Evolutionary conservation across 345 rosid species (phyloP).

Genomic region (Bruguiera gymnorhiza): DNA sequence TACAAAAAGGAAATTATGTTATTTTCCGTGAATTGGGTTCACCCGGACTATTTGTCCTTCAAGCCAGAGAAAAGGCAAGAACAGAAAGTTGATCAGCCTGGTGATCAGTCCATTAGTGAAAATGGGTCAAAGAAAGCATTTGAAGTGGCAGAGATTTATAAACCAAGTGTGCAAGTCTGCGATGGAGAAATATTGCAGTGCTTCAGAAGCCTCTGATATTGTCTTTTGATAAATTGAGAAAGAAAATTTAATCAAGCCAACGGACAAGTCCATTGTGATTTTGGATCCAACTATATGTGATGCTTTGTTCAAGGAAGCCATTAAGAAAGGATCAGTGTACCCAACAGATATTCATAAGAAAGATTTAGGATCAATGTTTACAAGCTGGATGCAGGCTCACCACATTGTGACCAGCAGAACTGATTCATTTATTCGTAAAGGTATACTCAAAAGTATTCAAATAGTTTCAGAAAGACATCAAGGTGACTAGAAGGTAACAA

Average conservation of each 20-base stretch:
- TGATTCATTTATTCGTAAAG: conserved; percentile 76
- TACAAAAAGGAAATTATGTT: conserved; percentile 74
- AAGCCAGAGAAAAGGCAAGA: conserved; percentile 74
- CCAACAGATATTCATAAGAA: conserved; percentile 89
- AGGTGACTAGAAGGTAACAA: conserved; percentile 90
- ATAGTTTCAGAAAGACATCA: conserved; percentile 85
- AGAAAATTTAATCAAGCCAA: conserved; percentile 70
- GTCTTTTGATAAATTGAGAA: conserved; percentile 76
- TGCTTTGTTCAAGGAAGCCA: conserved; percentile 84
- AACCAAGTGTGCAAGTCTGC: conserved; percentile 87
- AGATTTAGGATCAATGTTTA: conserved; percentile 64
- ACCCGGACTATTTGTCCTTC: conserved; percentile 64
- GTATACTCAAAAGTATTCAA: conserved; percentile 72
- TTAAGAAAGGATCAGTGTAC: conserved; percentile 84
- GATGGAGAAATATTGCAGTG: conserved; percentile 58
- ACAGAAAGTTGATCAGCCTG: conserved; percentile 44
- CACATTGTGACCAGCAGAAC: conserved; percentile 66
- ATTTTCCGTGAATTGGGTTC: conserved; percentile 57
- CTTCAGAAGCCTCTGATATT: conserved; percentile 79
- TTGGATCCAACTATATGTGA: conserved; percentile 82
- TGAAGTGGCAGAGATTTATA: conserved; percentile 75
- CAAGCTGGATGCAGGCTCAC: conserved; percentile 83
- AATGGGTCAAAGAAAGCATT: conserved; percentile 48
- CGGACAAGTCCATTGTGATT: conserved; percentile 60
- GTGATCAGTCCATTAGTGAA: conserved; percentile 37